phyloP scores from a whole-genome alignment of 2,329 filamentous ascomycete species.

The Pseudovirgaria hyperparasitica region DNA sequence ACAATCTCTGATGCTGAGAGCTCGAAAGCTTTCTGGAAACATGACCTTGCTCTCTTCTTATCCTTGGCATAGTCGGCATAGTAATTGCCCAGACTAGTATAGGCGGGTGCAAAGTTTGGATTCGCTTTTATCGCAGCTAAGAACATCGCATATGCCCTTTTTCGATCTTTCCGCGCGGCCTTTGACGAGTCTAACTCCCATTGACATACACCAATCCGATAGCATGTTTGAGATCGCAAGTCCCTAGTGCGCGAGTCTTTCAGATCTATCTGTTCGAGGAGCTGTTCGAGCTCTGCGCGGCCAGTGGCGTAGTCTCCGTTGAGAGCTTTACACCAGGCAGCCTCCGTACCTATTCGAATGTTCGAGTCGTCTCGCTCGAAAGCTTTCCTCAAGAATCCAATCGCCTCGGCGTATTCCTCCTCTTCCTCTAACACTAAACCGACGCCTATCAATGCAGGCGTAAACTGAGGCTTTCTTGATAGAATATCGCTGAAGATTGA shows the following conservation, averaged over 20 bases:
- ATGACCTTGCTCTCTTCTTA: conserved; percentile 72
- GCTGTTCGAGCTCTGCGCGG: conserved; percentile 55
- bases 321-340: conserved; percentile 83
- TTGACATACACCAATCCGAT: conserved; percentile 73
- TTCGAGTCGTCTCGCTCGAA: conserved; percentile 61
- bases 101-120: conserved; percentile 77
- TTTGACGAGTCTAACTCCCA: conserved; percentile 73
- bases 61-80: conserved; percentile 87
- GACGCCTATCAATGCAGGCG: conserved; percentile 73
- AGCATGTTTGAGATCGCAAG: conserved; percentile 73
- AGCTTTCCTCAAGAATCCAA: conserved; percentile 68
- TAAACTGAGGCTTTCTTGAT: conserved; percentile 60
- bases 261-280: conserved; percentile 51
- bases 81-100: conserved; percentile 80
- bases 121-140: conserved; percentile 75
- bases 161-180: conserved; percentile 63
- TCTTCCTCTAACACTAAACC: conserved; percentile 90
- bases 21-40: conserved; percentile 94
- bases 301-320: conserved; percentile 62
- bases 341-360: conserved; percentile 68
- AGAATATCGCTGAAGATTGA: conserved; percentile 74
- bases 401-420: conserved; percentile 71
- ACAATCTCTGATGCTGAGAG: conserved; percentile 75
- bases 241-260: conserved; percentile 50
- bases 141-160: conserved; percentile 73